These are phyloP conservation scores for Brachypodium distachyon DNA, from an alignment of 202 grass and related monocot genomes.

Conservation along the genomic window DNA sequence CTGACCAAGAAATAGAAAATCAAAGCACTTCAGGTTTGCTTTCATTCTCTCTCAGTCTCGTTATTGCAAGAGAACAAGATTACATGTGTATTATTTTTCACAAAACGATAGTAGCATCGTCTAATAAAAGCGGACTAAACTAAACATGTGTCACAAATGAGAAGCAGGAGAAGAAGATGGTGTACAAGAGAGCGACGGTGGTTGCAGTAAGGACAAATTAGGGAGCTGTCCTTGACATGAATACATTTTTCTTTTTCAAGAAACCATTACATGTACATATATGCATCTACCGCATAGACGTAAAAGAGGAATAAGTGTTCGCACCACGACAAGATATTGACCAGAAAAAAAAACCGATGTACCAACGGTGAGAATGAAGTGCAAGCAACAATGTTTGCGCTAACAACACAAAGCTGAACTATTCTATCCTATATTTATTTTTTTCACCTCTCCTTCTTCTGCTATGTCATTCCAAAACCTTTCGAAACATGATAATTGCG, in stretches of 20 bases:
- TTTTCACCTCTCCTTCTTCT: not conserved
- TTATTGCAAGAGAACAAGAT: not conserved
- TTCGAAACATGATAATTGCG: not conserved
- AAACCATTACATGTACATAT: not conserved
- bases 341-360: conserved; percentile 26
- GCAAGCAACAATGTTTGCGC: conserved; percentile 12
- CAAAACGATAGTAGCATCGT: not conserved
- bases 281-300: not conserved
- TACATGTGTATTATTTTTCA: not conserved
- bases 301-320: not conserved
- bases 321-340: conserved; percentile 23
- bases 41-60: not conserved
- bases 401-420: not conserved
- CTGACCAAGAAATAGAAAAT: not conserved
- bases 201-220: conserved; percentile 27
- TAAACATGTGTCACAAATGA: not conserved
- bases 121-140: too few relatives aligned
- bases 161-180: not conserved
- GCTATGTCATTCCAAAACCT: not conserved
- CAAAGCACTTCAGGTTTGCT: not conserved
- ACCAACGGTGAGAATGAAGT: not conserved
- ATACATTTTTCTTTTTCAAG: too few relatives aligned
- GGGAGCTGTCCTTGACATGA: conserved; percentile 30
- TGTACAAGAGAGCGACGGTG: not conserved
- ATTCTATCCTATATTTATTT: not conserved